Evolutionary conservation across 192 early-diverging fungal genomes (phyloP), one percentile per base, ranked within the genome.

Genomic region (Umbelopsis isabellina): DNA sequence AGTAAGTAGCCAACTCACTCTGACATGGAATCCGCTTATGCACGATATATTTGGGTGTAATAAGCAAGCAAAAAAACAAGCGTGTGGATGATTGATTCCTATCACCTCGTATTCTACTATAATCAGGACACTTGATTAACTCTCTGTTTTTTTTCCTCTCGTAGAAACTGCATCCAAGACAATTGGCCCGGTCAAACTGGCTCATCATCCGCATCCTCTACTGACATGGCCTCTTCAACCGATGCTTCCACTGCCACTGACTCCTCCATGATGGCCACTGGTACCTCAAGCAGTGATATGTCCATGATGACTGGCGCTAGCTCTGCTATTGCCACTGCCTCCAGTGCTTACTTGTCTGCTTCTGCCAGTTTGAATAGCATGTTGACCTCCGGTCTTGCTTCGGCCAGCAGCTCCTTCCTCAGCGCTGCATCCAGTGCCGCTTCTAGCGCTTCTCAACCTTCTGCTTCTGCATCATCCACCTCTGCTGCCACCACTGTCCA

Each of bases 91-190:
- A 11, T 35, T 10, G 51, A 33, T 27, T 58, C 8, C 3, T 3
- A 27, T 33, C 0, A 10, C 1, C 37, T 1, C 10, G 10, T 41
- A 41, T 41, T 41, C 6, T 41, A n/a, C 6, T 2, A 10, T 4
- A 41, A 41, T 41, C 37, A 41, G 0, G 37, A 1, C 37, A 2
- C 10, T 41, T 41, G 37, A 41, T 9, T 41, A 41, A 9, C 37
- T 1, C 37, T 41, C 7, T 41, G 7, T 41, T 2, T 9, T 41
- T 41, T 9, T 41, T 41, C 5, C 10, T 41, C 10, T 5, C 5
- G 7, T 61, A 61, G 55, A 61, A 61, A 35, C 55, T 61, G 55
- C 27, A 61, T 61, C 33, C 55, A 61, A 3, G 25, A 61, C 30
- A 61, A 61, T 8, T 61, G 55, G 55, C 55, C 55, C 13, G 55